Conservation (phyloP, 129 eudicot species). For the Flaveria bidentis region DNA sequence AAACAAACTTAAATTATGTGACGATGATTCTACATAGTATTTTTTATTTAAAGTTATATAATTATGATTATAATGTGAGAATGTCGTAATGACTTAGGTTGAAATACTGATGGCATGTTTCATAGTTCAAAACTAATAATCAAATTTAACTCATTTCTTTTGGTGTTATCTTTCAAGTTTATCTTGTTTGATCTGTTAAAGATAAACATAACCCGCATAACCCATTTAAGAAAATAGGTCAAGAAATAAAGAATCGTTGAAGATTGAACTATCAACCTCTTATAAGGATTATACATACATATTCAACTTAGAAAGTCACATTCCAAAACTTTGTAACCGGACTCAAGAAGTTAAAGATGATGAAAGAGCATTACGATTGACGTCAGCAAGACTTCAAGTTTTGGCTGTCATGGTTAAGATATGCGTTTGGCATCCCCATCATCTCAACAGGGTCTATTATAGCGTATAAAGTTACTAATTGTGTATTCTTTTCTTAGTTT, state of each 20-base stretch:
- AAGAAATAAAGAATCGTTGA: background rate
- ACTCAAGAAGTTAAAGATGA: slow-evolving; percentile 78
- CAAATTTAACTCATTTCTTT: background rate
- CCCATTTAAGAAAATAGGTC: background rate
- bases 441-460: slow-evolving; percentile 9
- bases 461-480: background rate
- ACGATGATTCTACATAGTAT: too few relatives aligned
- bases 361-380: slow-evolving; percentile 53
- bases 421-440: slow-evolving; percentile 11
- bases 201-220: background rate
- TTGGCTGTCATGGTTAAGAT: slow-evolving; percentile 62
- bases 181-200: background rate
- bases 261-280: background rate
- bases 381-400: slow-evolving; percentile 74
- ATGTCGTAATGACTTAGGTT: too few relatives aligned
- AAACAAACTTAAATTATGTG: too few relatives aligned
- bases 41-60: too few relatives aligned
- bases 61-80: too few relatives aligned
- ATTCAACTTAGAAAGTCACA: slow-evolving; percentile 78
- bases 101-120: too few relatives aligned
- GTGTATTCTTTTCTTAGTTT: background rate
- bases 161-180: background rate
- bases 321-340: slow-evolving; percentile 69
- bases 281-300: slow-evolving; percentile 56
- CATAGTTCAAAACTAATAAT: too few relatives aligned